A percentile compares a stretch with the other conserved stretches of the same genome.
These are phyloP conservation scores for Aspergillus nidulans DNA, from an alignment of 495 filamentous ascomycete genomes.

Conservation along the genomic window DNA sequence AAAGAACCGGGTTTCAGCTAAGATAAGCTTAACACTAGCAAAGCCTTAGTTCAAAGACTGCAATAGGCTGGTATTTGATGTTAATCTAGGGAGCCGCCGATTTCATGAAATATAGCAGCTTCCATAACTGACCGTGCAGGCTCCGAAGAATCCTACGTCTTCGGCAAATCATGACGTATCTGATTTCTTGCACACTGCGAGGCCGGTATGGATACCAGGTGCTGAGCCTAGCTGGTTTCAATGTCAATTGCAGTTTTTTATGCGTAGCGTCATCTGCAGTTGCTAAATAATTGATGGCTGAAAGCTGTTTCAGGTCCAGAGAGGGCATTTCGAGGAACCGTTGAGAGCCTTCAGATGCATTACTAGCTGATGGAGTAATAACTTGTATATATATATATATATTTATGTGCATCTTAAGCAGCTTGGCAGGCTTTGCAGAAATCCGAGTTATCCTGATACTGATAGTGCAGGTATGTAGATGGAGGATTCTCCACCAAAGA, in stretches of 20 bases:
- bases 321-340: too few species aligned
- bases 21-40: neutral
- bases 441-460: too few species aligned
- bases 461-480: neutral
- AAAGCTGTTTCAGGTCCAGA: too few species aligned
- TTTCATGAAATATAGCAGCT: neutral
- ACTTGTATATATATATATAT: too few species aligned
- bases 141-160: neutral
- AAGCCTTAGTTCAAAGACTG: neutral
- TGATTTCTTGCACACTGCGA: neutral
- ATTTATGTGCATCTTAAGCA: too few species aligned
- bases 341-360: too few species aligned
- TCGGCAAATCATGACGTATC: neutral
- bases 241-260: too few species aligned
- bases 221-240: too few species aligned
- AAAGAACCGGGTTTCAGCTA: neutral
- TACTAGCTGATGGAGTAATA: too few species aligned
- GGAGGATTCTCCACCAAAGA: constrained; percentile 22
- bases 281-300: too few species aligned
- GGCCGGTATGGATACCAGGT: neutral
- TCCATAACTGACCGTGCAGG: neutral
- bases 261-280: too few species aligned
- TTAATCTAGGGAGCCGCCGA: neutral
- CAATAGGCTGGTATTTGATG: neutral
- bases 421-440: too few species aligned